Conservation (phyloP, 306 rosid species). For the Corylus avellana region DNA sequence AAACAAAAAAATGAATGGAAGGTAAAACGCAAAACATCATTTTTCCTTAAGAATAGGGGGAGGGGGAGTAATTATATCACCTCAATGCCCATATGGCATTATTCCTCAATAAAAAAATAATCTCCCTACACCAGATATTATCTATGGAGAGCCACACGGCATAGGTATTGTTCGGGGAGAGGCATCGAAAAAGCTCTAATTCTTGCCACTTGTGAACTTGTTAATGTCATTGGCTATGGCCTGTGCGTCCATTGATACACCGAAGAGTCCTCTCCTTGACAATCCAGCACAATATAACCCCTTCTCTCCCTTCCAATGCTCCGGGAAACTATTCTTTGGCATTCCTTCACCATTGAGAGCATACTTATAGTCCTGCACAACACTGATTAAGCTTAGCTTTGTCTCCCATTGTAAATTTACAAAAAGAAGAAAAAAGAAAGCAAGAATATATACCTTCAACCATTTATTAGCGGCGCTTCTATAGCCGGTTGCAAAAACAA, state of each 20-base stretch:
- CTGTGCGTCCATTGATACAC: slow-evolving; percentile 51
- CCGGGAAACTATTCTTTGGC: slow-evolving; percentile 47
- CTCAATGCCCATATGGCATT: too few relatives aligned
- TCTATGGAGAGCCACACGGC: too few relatives aligned
- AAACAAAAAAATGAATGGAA: too few relatives aligned
- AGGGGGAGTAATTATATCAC: too few relatives aligned
- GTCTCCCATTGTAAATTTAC: not conserved
- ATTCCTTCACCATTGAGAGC: slow-evolving; percentile 41
- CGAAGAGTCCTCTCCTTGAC: slow-evolving; percentile 49
- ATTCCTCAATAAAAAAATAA: too few relatives aligned
- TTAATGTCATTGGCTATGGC: slow-evolving; percentile 44
- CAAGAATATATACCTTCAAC: slow-evolving; percentile 49
- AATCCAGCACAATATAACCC: slow-evolving; percentile 62
- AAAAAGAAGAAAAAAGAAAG: not conserved
- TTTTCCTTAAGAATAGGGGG: too few relatives aligned
- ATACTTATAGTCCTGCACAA: slow-evolving; percentile 40
- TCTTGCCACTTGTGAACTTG: not conserved
- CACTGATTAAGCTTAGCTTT: not conserved
- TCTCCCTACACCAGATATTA: too few relatives aligned
- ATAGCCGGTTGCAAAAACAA: slow-evolving; percentile 70
- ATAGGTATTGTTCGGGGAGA: too few relatives aligned
- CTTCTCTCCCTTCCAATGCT: slow-evolving; percentile 59
- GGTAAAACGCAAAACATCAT: too few relatives aligned
- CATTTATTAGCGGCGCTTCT: slow-evolving; percentile 47
- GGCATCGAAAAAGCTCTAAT: not conserved